Conservation (phyloP, 192 early-diverging fungal genomes). For the Chytriomyces sp. region DNA sequence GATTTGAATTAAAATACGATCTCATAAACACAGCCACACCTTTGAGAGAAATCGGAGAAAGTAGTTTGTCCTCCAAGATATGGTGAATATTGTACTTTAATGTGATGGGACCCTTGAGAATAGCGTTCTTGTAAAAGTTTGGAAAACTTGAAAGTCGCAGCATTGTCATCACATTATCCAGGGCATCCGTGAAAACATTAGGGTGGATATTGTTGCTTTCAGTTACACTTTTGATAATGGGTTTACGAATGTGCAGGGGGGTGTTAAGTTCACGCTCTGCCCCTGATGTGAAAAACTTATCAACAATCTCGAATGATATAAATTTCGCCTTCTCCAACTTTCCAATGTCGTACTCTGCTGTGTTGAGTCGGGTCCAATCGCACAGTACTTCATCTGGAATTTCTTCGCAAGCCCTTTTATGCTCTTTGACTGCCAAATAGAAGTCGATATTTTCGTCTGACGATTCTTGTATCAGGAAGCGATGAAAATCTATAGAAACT, state of each 20-base stretch:
- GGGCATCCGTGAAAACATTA: constrained; percentile 30
- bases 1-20: not conserved
- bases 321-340: constrained; percentile 3
- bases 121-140: constrained; percentile 39
- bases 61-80: constrained; percentile 11
- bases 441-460: constrained; percentile 22
- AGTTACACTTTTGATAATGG: constrained; percentile 13
- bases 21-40: not conserved
- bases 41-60: constrained; percentile 17
- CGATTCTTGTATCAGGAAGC: constrained; percentile 8
- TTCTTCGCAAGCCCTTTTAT: constrained; percentile 1
- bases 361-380: not conserved
- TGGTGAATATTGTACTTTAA: constrained; percentile 14
- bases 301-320: constrained; percentile 1
- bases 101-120: constrained; percentile 15
- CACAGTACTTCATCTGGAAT: not conserved
- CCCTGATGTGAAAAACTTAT: constrained; percentile 16
- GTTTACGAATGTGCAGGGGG: constrained; percentile 22
- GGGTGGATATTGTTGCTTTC: constrained; percentile 33
- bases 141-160: constrained; percentile 35
- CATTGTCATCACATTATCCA: constrained; percentile 31
- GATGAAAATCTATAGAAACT: constrained; percentile 14
- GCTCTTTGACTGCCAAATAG: constrained; percentile 15
- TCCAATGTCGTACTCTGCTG: not conserved
- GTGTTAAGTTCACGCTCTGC: constrained; percentile 34